phyloP scores from a whole-genome alignment of 305 asterid species.

The Plantago rigida region DNA sequence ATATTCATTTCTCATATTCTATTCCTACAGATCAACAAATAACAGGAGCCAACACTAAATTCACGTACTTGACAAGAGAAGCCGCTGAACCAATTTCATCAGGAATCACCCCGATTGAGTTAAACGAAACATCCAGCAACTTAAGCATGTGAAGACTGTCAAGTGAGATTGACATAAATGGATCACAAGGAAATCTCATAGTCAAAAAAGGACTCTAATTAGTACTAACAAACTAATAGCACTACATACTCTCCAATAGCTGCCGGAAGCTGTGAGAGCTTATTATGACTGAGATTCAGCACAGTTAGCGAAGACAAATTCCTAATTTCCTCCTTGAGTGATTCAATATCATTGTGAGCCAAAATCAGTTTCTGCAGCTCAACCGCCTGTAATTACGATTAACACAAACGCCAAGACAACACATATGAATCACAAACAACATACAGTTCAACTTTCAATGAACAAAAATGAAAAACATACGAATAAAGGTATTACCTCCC shows the following conservation, averaged over 20 bases:
- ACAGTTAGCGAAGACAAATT: constrained; percentile 60
- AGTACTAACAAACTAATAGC: not conserved
- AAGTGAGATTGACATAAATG: constrained; percentile 19
- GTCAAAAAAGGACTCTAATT: not conserved
- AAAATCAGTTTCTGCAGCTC: constrained; percentile 89
- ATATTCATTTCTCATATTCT: constrained; percentile 1
- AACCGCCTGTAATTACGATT: constrained; percentile 49
- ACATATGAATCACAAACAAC: not conserved
- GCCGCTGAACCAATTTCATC: constrained; percentile 69
- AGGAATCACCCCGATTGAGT: constrained; percentile 55
- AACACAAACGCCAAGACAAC: too few species aligned
- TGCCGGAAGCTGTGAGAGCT: constrained; percentile 65
- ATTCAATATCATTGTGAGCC: constrained; percentile 79
- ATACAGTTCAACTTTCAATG: not conserved
- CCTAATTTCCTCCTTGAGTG: constrained; percentile 67
- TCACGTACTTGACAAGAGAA: constrained; percentile 75
- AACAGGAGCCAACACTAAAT: constrained; percentile 20
- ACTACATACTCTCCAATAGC: constrained; percentile 83
- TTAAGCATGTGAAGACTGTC: constrained; percentile 74
- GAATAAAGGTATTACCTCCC: constrained; percentile 62
- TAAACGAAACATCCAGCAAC: constrained; percentile 65
- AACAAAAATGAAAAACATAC: not conserved
- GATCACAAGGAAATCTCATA: constrained; percentile 10
- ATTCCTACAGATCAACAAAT: constrained; percentile 13
- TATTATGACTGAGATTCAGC: constrained; percentile 74